Evolutionary conservation across 2,329 filamentous ascomycete genomes (phyloP), one percentile per base, ranked within the genome.

Genomic region (Pseudonectria buxi): DNA sequence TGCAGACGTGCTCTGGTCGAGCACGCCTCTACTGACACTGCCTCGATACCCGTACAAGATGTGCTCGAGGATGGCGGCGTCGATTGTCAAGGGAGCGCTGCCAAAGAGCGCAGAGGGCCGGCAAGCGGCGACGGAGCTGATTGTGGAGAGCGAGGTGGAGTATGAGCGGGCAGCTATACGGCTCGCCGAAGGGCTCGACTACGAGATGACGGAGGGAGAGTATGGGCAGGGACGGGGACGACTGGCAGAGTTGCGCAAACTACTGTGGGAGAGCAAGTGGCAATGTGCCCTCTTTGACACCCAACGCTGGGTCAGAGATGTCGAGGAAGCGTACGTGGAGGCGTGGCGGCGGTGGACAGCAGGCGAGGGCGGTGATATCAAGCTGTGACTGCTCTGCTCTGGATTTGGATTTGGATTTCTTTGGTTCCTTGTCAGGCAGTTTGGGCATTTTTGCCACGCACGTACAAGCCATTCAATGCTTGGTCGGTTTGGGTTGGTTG

Each of bases 31-130:
- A 14, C 70, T 98, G 18, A 98, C 92, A 0, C 71, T 92, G 22
- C 89, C 92, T 10, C 78, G 92, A 25, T 95, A 96, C 59, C 77
- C 84, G 33, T 95, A 95, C 65, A 98, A 98, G 63, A 98, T 98
- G 92, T 98, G 92, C 62, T 94, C 87, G 28, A 84, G 92, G 35
- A 98, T 98, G 84, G 92, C 90, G 6, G 89, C 92, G 6, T 95
- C 87, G 10, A 96, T 98, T 37, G 71, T 98, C 22, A 85, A 80
- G 45, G 92, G 92, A 12, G 92, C 92, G 0, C 65, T 98, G 4
- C 92, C 92, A 0, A 82, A 79, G 46, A 72, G 68, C 1, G 63
- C 68, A 2, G 76, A 78, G n/a, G 88, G 90, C 3, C 64, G 67
- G 6, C 68, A 66, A 38, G 85, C 83, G 1, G 82, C 82, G 1